Percentiles rank a stretch among this genome's conserved stretches.
Evolutionary conservation across 176 grass and related monocot genomes (phyloP).

Genomic region (Rhipidocladum racemiflorum): DNA sequence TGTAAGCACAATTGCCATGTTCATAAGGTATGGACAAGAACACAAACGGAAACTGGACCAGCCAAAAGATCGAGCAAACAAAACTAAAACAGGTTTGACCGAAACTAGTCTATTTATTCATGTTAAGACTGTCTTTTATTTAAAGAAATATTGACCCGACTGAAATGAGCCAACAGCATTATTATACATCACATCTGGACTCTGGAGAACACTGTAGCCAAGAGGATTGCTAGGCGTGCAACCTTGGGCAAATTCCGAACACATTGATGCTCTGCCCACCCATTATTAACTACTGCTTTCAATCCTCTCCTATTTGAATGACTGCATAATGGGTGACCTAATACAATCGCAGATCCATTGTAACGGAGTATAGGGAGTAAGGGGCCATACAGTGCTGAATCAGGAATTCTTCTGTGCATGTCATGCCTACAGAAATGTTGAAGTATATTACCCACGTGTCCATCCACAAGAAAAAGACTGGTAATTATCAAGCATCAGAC

Average conservation of each 20-base stretch:
- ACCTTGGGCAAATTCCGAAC: neutral
- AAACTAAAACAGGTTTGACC: neutral
- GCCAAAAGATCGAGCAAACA: neutral
- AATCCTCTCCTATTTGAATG: slow-evolving; percentile 2
- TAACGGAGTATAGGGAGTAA: neutral
- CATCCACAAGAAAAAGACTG: neutral
- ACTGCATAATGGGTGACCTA: neutral
- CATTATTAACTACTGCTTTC: slow-evolving; percentile 16
- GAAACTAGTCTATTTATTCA: neutral
- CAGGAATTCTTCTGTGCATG: neutral
- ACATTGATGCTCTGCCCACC: slow-evolving; percentile 14
- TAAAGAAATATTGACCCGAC: slow-evolving; percentile 9
- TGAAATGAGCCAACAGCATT: neutral
- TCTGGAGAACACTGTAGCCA: neutral
- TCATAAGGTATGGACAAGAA: neutral
- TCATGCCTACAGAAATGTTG: slow-evolving; percentile 13
- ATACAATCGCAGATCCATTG: slow-evolving; percentile 19
- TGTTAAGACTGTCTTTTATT: slow-evolving; percentile 16
- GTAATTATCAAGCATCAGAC: neutral
- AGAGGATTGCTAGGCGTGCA: neutral
- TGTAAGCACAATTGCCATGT: neutral
- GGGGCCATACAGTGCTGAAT: neutral
- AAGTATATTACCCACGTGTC: neutral
- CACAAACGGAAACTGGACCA: slow-evolving; percentile 2
- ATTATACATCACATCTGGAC: slow-evolving; percentile 15